phyloP scores from a whole-genome alignment of 495 filamentous ascomycete genomes.

The Collariella sp. region DNA sequence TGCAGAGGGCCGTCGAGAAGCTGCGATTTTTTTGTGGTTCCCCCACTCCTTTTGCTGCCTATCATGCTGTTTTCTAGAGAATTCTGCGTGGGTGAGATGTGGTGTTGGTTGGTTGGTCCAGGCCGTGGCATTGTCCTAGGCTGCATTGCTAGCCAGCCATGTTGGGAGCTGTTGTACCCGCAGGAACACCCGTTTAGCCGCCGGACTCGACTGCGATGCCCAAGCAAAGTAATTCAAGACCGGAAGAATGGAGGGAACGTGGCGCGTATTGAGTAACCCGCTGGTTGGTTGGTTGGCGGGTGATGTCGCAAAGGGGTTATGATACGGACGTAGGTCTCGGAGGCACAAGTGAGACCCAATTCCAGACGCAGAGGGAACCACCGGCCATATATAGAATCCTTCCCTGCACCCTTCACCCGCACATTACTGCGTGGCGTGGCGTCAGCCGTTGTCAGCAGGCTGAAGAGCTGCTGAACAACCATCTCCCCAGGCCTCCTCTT shows the following conservation, averaged over 20 bases:
- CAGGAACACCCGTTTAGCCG: background rate
- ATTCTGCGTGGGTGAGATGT: background rate
- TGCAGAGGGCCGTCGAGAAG: background rate
- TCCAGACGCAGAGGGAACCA: too few species aligned
- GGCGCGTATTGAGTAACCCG: background rate
- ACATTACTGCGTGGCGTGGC: background rate
- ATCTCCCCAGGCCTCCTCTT: background rate
- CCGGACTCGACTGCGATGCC: background rate
- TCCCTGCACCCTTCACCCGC: background rate
- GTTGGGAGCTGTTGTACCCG: background rate
- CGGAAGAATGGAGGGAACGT: background rate
- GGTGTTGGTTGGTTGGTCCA: background rate
- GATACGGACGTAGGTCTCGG: background rate
- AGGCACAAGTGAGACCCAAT: too few species aligned
- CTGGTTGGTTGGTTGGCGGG: background rate
- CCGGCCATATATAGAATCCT: too few species aligned
- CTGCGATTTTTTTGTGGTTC: background rate
- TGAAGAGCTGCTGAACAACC: background rate
- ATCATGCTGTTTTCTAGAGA: background rate
- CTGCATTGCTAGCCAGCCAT: too few species aligned
- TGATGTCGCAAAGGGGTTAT: background rate
- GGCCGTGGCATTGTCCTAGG: background rate
- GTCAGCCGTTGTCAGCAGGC: background rate
- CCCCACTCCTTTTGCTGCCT: background rate
- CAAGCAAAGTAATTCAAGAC: background rate